A percentile compares a stretch with the other conserved stretches of the same genome.
phyloP scores from a whole-genome alignment of 2,329 filamentous ascomycete genomes.

The Hypoxylon sp. region DNA sequence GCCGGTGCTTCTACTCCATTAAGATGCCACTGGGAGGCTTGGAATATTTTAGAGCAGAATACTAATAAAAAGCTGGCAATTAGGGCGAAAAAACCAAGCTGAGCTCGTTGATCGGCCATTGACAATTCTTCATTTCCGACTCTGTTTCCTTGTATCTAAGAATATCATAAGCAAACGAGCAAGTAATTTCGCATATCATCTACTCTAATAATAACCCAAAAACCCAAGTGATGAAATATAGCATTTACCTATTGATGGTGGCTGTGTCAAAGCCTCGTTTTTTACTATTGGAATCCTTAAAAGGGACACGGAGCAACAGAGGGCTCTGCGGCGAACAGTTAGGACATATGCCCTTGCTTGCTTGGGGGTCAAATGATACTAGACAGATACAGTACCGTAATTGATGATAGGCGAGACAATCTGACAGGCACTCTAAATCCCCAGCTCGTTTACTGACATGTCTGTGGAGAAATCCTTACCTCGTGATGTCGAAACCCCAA shows the following conservation, averaged over 20 bases:
- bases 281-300: conserved; percentile 30
- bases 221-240: conserved; percentile 17
- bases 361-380: conserved; percentile 31
- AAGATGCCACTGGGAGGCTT: conserved; percentile 12
- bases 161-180: conserved; percentile 24
- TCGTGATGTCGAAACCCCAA: conserved; percentile 25
- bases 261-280: conserved; percentile 31
- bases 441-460: conserved; percentile 15
- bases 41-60: conserved; percentile 5
- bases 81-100: conserved; percentile 16
- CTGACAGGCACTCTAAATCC: conserved; percentile 8
- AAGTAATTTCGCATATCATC: conserved; percentile 25
- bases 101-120: conserved; percentile 22
- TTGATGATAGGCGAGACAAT: too few species aligned
- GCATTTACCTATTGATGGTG: conserved; percentile 14
- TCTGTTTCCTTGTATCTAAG: conserved; percentile 16
- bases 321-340: conserved; percentile 1
- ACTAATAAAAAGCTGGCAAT: conserved; percentile 2
- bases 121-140: conserved; percentile 27
- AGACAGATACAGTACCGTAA: conserved; percentile 8
- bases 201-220: conserved; percentile 7
- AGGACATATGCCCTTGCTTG: conserved; percentile 16
- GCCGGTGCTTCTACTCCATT: conserved; percentile 25
- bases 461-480: conserved; percentile 32
- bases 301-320: conserved; percentile 31